Percentiles rank a stretch among this genome's conserved stretches.
Conservation (phyloP, 1,284 basidiomycete species). For the Phaffia rhodozyma region DNA sequence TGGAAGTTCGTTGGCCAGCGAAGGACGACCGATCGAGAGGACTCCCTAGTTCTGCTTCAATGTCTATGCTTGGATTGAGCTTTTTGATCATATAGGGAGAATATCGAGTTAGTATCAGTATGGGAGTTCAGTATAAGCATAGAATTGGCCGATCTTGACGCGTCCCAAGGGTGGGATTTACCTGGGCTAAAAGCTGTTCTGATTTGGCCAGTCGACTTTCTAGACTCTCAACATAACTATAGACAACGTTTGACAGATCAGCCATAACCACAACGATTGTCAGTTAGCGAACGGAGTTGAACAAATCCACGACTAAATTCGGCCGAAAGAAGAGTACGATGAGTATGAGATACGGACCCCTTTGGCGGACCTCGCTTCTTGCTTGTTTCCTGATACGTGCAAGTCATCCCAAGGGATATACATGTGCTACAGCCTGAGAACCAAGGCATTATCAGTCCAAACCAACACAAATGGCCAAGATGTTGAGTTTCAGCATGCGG, state of each 20-base stretch:
- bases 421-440: conserved; percentile 11
- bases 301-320: too few species aligned
- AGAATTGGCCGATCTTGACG: neutral
- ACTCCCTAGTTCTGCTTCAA: conserved; percentile 7
- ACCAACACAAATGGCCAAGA: neutral
- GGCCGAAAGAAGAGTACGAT: neutral
- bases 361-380: conserved; percentile 17
- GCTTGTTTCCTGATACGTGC: conserved; percentile 13
- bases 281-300: neutral
- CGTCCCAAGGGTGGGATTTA: neutral
- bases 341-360: neutral
- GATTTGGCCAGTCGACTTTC: conserved; percentile 7
- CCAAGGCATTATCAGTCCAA: neutral
- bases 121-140: neutral
- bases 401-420: conserved; percentile 5
- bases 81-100: neutral
- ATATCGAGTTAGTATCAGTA: neutral
- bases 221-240: conserved; percentile 13
- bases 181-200: conserved; percentile 9
- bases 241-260: neutral
- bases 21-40: conserved; percentile 10
- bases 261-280: neutral
- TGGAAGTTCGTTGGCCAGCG: neutral
- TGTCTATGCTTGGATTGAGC: conserved; percentile 11
- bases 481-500: neutral